These are phyloP conservation scores for Verticillium tricorpus DNA, from an alignment of 2,329 filamentous ascomycete genomes.

Conservation along the genomic window DNA sequence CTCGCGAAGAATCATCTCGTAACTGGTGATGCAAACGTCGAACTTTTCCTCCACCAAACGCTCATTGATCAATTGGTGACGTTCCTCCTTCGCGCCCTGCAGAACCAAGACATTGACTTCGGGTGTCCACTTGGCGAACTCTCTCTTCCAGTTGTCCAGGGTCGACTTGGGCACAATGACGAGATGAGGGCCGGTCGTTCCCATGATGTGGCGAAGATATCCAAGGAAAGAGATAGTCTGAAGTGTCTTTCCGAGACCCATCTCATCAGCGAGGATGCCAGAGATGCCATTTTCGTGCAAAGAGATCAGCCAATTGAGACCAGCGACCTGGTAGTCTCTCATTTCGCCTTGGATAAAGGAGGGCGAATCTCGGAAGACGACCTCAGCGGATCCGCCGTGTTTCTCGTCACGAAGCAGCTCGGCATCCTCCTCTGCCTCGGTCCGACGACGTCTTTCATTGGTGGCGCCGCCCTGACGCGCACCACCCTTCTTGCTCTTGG, in stretches of 20 bases:
- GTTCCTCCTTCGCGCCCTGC: conserved; percentile 93
- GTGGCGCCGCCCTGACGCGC: conserved; percentile 80
- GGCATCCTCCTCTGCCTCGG: conserved; percentile 96
- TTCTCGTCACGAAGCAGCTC: conserved; percentile 86
- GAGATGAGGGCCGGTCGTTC: conserved; percentile 85
- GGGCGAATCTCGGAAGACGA: conserved; percentile 90
- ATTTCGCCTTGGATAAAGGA: conserved; percentile 83
- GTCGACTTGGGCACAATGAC: conserved; percentile 95
- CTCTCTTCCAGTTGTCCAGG: conserved; percentile 95
- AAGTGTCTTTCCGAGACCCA: conserved; percentile 96
- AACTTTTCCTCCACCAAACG: conserved; percentile 92
- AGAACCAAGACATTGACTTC: conserved; percentile 92
- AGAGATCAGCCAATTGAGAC: conserved; percentile 96
- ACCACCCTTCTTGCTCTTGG: conserved; percentile 66
- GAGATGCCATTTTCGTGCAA: conserved; percentile 98
- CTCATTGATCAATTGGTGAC: conserved; percentile 81
- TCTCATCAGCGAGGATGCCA: conserved; percentile 95
- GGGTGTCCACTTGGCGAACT: conserved; percentile 91
- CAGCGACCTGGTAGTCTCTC: conserved; percentile 94
- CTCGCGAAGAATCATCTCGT: conserved; percentile 97
- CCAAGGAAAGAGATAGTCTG: conserved; percentile 97
- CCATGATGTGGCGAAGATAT: conserved; percentile 86
- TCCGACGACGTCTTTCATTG: conserved; percentile 75
- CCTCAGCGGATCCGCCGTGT: conserved; percentile 77
- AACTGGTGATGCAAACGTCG: conserved; percentile 96